Percentiles rank a stretch among this genome's conserved stretches.
Evolutionary conservation across 75 land plant genomes (phyloP).

Genomic region (Picea glauca): DNA sequence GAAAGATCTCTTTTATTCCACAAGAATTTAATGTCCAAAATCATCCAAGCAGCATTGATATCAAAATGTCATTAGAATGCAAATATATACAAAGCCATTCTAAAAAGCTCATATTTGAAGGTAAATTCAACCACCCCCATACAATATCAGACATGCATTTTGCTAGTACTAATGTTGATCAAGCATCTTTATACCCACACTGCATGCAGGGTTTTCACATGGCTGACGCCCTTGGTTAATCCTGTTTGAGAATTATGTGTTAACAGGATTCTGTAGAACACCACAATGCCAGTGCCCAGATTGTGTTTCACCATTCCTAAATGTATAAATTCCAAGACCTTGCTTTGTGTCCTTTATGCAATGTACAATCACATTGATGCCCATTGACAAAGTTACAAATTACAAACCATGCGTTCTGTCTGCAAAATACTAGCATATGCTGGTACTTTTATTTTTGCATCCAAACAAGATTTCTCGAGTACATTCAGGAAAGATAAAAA

Average conservation of each 20-base stretch:
- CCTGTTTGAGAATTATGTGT: constrained; percentile 30
- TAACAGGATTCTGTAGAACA: constrained; percentile 39
- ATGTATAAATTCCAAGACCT: constrained; percentile 80
- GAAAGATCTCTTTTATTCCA: no score
- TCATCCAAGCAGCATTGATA: neutral
- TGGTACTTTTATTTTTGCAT: constrained; percentile 72
- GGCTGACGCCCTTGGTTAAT: constrained; percentile 45
- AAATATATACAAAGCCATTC: neutral
- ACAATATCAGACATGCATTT: neutral
- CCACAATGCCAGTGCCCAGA: constrained; percentile 83
- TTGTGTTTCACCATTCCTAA: constrained; percentile 70
- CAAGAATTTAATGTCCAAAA: neutral
- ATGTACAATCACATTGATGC: constrained; percentile 81
- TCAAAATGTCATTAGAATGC: no score
- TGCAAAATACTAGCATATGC: constrained; percentile 82
- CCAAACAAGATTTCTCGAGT: neutral
- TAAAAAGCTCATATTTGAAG: no score
- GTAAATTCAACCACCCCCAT: neutral
- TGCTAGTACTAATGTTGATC: neutral
- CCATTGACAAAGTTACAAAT: constrained; percentile 81
- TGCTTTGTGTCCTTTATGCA: constrained; percentile 89
- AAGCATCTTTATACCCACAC: constrained; percentile 49
- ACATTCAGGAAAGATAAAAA: neutral
- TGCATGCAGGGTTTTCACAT: constrained; percentile 60
- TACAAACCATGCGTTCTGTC: constrained; percentile 94